Conservation (phyloP, 345 rosid species). For the Trapa bicornis region DNA sequence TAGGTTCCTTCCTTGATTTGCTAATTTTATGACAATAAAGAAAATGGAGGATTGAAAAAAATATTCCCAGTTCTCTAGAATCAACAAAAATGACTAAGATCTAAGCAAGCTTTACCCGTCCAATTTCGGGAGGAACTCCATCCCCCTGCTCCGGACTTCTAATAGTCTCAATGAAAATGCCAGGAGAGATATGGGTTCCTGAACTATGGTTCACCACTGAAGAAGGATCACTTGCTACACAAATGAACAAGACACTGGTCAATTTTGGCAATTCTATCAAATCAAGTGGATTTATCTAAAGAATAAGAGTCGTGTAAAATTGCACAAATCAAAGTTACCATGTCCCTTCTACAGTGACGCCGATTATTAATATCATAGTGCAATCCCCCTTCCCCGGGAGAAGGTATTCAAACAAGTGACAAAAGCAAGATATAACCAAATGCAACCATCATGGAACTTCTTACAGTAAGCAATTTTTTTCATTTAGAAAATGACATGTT, state of each 20-base stretch:
- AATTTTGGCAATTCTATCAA: background rate
- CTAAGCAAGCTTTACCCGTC: conserved; percentile 34
- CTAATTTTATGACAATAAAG: background rate
- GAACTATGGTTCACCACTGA: conserved; percentile 23
- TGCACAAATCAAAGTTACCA: background rate
- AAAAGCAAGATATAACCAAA: background rate
- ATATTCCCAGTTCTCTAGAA: background rate
- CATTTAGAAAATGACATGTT: too few species aligned
- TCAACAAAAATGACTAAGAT: background rate
- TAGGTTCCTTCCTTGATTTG: background rate
- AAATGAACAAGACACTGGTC: background rate
- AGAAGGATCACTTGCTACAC: conserved; percentile 28
- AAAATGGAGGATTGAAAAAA: background rate
- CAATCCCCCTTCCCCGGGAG: background rate
- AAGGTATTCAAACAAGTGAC: background rate
- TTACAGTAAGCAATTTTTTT: too few species aligned
- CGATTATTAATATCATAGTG: background rate
- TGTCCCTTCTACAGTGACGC: background rate
- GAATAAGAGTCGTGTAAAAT: too few species aligned
- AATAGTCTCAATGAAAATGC: conserved; percentile 55
- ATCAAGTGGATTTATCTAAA: background rate
- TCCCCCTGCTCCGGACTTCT: conserved; percentile 63
- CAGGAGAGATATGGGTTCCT: conserved; percentile 27
- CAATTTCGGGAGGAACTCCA: conserved; percentile 55
- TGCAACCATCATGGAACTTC: background rate